Base-by-base conservation (phyloP, 768 basidiomycete genomes). In the Russula earlei region DNA sequence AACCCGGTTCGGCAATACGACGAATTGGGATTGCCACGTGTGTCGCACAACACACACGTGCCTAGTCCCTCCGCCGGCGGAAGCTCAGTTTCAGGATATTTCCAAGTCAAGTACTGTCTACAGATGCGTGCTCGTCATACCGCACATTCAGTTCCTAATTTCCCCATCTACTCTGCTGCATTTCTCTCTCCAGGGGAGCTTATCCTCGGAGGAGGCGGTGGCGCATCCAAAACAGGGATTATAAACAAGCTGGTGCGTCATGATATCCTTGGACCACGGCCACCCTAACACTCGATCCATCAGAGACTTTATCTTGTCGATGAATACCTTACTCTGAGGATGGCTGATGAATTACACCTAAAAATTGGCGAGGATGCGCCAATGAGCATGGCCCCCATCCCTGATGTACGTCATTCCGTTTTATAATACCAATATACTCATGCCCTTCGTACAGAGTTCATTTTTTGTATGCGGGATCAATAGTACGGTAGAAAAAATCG, bases 141-240 rank as follows among this genome's bases (percentile, higher is more conserved):
- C 3, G 67, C 78, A 22, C 91, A 95, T 64, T 67, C 83, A n/a
- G 75, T 94, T 10, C 77, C 85, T 8, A 72, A 80, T 1, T 97
- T 95, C 67, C 95, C 95, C 0, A 84, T 96, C 48, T 96, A 92
- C 67, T 89, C 89, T 5, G 82, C 85, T 49, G 82, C 82, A 14
- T 98, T 94, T 71, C 66, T 88, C 10, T 77, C 84, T 0, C 76
- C 84, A n/a, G 74, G 79, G 22, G 74, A 80, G 24, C 72, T 98
- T 19, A 75, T 94, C 2, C 75, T 95, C 6, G 95, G 92, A 1
- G 96, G 94, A 4, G 96, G 96, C 19, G 88, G 88, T 1, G 95
- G 95, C 17, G 79, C 88, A 12, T 82, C 87, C 10, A 80, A 80
- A 59, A 91, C 79, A 50, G 96, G 96, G 4, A 87, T 99, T 58